Evolutionary conservation across 345 rosid genomes (phyloP), one percentile per base, ranked within the genome.

Genomic region (Iberis pinnata): DNA sequence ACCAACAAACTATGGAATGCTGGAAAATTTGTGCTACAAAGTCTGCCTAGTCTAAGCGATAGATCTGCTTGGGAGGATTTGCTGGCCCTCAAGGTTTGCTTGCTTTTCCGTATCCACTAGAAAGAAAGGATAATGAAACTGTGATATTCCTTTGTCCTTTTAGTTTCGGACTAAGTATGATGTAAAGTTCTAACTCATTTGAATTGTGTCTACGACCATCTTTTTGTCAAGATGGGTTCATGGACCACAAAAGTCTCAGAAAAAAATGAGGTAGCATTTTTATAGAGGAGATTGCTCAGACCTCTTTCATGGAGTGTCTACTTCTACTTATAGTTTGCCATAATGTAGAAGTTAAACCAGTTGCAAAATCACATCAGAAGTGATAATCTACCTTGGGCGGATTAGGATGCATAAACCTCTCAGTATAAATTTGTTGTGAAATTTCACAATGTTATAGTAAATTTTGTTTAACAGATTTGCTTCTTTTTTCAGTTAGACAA

Each of bases 1-100:
- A 90, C 96, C 25, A 90, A 90, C 73, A 90, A 90, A 73, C 69
- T 90, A 25, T 90, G 98, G 98, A 90, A 90, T 79, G 98, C 98
- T 65, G 95, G 98, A 60, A 90, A 90, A 79, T 90, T 87, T 72
- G 74, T 87, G 53, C 61, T 90, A 69, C 96, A 87, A 70, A 84
- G 81, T 76, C 68, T 90, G 64, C 95, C 98, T 8, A 67, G 73
- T 76, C 79, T 63, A 52, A 76, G 66, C 60, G 83, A 90, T 66
- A 53, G 15, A 44, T 73, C 86, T 70, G 76, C 81, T 53, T 90
- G 96, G 98, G 89, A 82, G 65, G 65, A 65, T 61, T 49, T 87
- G 42, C 68, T 71, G 65, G 78, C 77, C 31, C 56, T 64, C 66
- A 71, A 81, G 96, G 96, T 90, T 58, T 68, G 64, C 72, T 60